Conservation (phyloP, 2,329 filamentous ascomycete species). For the Fusarium incarnatum region DNA sequence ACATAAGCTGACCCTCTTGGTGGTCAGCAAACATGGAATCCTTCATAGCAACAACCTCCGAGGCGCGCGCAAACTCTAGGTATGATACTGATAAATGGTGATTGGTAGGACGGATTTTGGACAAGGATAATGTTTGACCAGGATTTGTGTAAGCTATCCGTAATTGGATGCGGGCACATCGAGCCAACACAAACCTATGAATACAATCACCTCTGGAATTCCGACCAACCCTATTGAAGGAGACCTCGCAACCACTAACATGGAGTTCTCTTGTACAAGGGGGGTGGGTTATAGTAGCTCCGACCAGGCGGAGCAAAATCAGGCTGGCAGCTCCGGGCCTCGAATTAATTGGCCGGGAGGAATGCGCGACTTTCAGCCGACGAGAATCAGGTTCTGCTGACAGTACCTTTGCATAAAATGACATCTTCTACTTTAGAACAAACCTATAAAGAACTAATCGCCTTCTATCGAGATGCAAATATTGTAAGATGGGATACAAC, state of each 20-base stretch:
- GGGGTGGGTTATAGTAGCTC: neutral
- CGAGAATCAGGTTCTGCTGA: too few relatives aligned
- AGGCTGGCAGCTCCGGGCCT: neutral
- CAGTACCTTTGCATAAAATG: too few relatives aligned
- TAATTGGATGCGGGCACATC: neutral
- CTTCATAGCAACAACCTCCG: neutral
- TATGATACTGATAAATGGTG: neutral
- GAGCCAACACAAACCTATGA: neutral
- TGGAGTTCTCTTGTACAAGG: neutral
- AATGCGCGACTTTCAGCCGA: too few relatives aligned
- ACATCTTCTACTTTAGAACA: too few relatives aligned
- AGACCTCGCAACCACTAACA: neutral
- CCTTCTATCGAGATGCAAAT: too few relatives aligned
- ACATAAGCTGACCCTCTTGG: conserved; percentile 6
- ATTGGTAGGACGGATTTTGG: too few relatives aligned
- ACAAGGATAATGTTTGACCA: too few relatives aligned
- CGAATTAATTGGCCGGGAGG: neutral
- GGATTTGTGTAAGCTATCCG: neutral
- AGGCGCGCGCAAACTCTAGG: neutral
- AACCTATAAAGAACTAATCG: too few relatives aligned
- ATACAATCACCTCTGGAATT: too few relatives aligned
- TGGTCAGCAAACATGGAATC: neutral
- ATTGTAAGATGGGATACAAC: too few relatives aligned
- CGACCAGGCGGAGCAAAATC: fast-evolving
- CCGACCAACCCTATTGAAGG: neutral